Evolutionary conservation across 306 rosid genomes (phyloP), one percentile per base, ranked within the genome.

Genomic region (Myrica gale): DNA sequence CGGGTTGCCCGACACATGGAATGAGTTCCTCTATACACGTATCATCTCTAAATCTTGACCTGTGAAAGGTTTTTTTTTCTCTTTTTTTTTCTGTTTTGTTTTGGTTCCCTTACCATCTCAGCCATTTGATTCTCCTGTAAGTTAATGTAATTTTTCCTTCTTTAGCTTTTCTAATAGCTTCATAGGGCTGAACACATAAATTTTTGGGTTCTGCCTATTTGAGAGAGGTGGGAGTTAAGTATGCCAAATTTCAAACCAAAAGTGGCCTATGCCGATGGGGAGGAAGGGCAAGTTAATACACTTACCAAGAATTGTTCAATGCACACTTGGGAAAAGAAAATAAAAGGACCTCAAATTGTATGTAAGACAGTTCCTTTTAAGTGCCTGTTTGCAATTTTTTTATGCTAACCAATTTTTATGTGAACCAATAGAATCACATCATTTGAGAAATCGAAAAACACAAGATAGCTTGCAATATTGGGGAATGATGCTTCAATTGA

Each of bases 1-100:
- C 1, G 99, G 99, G 4, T 71, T 95, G 77, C 99, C 97, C 39
- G 97, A 92, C 80, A 95, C 96, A 2, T 92, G 97, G 99, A 95
- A 95, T 9, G 99, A 95, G 79, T 88, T 95, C 48, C 79, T 95
- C 5, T 95, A 90, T 68, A 58, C 99, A 11, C 92, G 79, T 12
- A 88, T 95, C 53, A 86, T 95, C 11, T 88, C 96, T 11, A 80
- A 44, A 8, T 85, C 96, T 81, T 95, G 88, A 90, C 90, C 3
- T 3, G 0, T 13, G 46, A 67, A 79, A 79, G 32, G 1, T 70
- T 26, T 16, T 43, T 72, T 69, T 58, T 73, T 12, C 43, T 65
- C 11, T 69, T 9, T 50, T 47, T 43, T 8, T 41, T 70, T 53
- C 39, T 73, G 4, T 70, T 37, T 41, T 32, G 37, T 32, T 32